Percentiles rank a stretch among this genome's conserved stretches.
Evolutionary conservation across 2,329 filamentous ascomycete genomes (phyloP).

Genomic region (Lachnellula cervina): DNA sequence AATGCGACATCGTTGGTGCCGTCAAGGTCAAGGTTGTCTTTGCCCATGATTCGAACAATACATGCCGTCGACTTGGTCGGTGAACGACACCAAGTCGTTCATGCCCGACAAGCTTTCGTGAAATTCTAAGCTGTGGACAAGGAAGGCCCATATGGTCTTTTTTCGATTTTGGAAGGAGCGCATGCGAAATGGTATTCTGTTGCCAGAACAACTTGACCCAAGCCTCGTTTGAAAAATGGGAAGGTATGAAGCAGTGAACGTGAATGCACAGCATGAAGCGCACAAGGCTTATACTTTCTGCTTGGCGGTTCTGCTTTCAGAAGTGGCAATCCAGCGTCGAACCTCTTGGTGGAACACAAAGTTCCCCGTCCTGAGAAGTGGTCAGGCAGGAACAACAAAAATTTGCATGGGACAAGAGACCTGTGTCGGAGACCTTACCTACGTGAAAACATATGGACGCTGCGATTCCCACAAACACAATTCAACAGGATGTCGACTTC

Average conservation of each 20-base stretch:
- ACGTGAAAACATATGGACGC: not conserved
- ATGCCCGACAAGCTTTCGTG: not conserved
- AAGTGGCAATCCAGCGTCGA: too few relatives aligned
- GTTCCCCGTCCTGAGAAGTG: too few relatives aligned
- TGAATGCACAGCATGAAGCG: not conserved
- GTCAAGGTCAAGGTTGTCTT: not conserved
- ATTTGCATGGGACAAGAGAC: not conserved
- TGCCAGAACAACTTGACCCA: not conserved
- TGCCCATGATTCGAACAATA: not conserved
- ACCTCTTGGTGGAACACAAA: too few relatives aligned
- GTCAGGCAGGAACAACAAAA: too few relatives aligned
- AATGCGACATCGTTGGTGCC: not conserved
- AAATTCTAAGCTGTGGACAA: not conserved
- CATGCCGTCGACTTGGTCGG: not conserved
- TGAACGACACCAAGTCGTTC: not conserved
- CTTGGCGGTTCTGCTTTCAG: too few relatives aligned
- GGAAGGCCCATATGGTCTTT: not conserved
- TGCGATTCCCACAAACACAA: not conserved
- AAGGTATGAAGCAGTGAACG: not conserved
- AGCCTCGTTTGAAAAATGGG: not conserved
- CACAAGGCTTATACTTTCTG: not conserved
- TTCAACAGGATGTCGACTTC: not conserved
- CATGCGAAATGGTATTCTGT: not conserved
- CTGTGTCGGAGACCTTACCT: not conserved
- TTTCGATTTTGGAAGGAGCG: not conserved